Evolutionary conservation across 352 stramenopile genomes (phyloP), one percentile per base, ranked within the genome.

Genomic region (Peronospora farinosa): DNA sequence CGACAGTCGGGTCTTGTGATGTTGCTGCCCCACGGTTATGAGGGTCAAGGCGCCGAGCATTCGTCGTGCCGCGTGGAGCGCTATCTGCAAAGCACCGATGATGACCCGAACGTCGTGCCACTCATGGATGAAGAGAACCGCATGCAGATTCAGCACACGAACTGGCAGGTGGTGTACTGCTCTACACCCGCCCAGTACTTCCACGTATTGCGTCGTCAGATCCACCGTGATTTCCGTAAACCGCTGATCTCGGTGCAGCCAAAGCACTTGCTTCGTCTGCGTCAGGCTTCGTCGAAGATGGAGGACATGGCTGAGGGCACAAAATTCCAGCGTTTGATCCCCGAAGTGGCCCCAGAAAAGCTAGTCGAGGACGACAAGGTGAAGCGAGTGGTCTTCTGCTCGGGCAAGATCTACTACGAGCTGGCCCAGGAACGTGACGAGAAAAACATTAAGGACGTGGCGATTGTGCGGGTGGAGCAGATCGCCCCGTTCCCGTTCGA

Each of bases 401-500:
- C 85, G 47, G 96, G 96, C 27, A 97, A 99, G 72, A 88, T 99
- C 56, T 98, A 98, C 71, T 98, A 98, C 74, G 95, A 99, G 57
- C 72, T 98, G 8, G 63, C 88, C 12, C 61, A 84, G 28, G 90
- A 97, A 63, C 78, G 95, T 40, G 81, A 96, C 49, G 90, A 92
- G 49, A 65, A 63, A 67, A 73, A 86, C 36, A 82, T 89, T 16
- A 73, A 86, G 47, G 66, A 95, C 47, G 73, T 96, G 41, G 86
- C 84, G 21, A 86, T 98, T 58, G 74, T 96, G 55, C 84, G 95
- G 43, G 70, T 99, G 23, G 96, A 99, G 74, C 95, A 98, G 70
- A 95, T 99, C 58, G 90, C 95, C 40, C 96, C 96, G 13, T 98
- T 99, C 73, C 88, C 96, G 47, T 98, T 98, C 67, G 95, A 98